A percentile compares a stretch with the other conserved stretches of the same genome.
Evolutionary conservation across 1,284 basidiomycete species (phyloP).

Genomic region (Clitocybe nebularis): DNA sequence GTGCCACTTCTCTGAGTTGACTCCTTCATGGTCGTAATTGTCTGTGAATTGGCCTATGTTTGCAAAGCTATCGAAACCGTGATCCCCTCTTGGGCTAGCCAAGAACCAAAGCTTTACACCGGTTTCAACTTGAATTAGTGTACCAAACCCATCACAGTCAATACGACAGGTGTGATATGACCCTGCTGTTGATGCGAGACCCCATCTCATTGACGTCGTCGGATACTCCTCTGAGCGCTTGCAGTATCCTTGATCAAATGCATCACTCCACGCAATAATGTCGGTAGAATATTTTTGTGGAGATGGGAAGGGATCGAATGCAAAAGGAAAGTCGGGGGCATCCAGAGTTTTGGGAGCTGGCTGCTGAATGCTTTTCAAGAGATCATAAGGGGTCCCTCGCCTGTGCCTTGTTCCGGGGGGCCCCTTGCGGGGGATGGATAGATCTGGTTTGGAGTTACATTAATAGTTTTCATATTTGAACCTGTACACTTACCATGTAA

Average conservation of each 20-base stretch:
- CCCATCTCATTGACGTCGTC: slow-evolving; percentile 8
- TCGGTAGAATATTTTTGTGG: not conserved
- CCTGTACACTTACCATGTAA: not conserved
- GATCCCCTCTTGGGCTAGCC: not conserved
- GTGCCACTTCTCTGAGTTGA: not conserved
- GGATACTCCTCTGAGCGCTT: slow-evolving; percentile 2
- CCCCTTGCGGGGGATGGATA: not conserved
- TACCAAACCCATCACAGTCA: slow-evolving; percentile 13
- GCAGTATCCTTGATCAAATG: not conserved
- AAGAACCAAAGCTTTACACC: slow-evolving; percentile 12
- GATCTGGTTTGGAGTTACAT: not conserved
- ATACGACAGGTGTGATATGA: slow-evolving; percentile 9
- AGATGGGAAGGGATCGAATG: not conserved
- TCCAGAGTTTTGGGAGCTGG: slow-evolving; percentile 10
- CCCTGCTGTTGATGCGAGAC: slow-evolving; percentile 6
- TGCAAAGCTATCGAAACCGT: not conserved
- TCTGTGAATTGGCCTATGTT: not conserved
- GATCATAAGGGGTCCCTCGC: not conserved
- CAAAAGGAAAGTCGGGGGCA: slow-evolving; percentile 11
- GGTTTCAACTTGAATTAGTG: not conserved
- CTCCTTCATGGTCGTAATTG: not conserved
- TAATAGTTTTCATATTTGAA: not conserved
- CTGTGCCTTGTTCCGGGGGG: not conserved
- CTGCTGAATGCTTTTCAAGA: not conserved
- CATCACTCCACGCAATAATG: not conserved